Conservation (phyloP, 192 early-diverging fungal genomes). For the Coemansia sp. region DNA sequence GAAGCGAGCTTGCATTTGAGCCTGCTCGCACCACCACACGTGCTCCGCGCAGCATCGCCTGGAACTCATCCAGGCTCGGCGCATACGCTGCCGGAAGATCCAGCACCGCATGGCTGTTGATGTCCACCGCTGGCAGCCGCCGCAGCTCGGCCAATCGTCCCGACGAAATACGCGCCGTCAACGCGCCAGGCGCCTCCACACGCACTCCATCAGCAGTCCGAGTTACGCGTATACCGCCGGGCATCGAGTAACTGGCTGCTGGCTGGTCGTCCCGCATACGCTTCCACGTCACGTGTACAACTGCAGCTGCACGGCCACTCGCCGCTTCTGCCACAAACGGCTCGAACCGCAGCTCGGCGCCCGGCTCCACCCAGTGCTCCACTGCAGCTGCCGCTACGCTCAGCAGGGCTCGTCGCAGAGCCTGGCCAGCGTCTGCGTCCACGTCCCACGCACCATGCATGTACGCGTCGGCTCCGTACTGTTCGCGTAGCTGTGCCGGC, state of each 20-base stretch:
- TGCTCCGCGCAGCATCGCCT: constrained; percentile 38
- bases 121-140: constrained; percentile 7
- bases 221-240: neutral
- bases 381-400: constrained; percentile 26
- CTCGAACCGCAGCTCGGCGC: constrained; percentile 24
- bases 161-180: constrained; percentile 4
- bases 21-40: constrained; percentile 29
- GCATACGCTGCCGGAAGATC: constrained; percentile 15
- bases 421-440: constrained; percentile 6
- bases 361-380: constrained; percentile 28
- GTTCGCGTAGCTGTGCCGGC: constrained; percentile 10
- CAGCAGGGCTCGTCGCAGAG: constrained; percentile 28
- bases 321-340: neutral
- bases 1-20: neutral
- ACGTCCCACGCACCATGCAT: constrained; percentile 22
- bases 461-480: constrained; percentile 7
- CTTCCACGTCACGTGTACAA: constrained; percentile 15
- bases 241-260: constrained; percentile 11
- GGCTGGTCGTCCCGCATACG: constrained; percentile 11
- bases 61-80: constrained; percentile 34
- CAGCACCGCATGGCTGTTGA: constrained; percentile 21
- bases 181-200: constrained; percentile 10
- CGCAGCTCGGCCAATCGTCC: neutral
- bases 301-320: neutral
- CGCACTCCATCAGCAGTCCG: neutral